Conservation (phyloP, 75 land plant species). For the Chamaecyparis obtusa region DNA sequence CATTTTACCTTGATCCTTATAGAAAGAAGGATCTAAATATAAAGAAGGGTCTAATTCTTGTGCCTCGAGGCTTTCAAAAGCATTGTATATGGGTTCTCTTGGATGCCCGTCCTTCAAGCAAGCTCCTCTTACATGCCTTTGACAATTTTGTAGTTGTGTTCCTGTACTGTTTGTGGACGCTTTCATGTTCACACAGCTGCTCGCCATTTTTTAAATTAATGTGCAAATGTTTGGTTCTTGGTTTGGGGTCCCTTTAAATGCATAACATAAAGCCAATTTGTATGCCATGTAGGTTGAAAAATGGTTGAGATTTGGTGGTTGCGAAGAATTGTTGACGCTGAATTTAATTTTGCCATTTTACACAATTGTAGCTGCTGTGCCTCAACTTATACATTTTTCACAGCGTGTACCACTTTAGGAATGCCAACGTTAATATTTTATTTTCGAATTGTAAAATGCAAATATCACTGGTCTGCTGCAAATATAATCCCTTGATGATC, state of each 20-base stretch:
- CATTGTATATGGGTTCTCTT: neutral
- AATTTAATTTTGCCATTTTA: neutral
- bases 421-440: neutral
- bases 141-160: conserved; percentile 2
- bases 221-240: conserved; percentile 3
- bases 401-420: neutral
- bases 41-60: conserved; percentile 6
- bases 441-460: neutral
- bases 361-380: neutral
- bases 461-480: neutral
- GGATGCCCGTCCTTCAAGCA: neutral
- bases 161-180: neutral
- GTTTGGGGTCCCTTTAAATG: neutral
- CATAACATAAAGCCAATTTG: neutral
- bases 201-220: neutral
- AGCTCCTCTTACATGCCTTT: conserved; percentile 5
- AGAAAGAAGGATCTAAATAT: conserved; percentile 10
- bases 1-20: conserved; percentile 6
- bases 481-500: neutral
- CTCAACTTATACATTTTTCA: neutral
- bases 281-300: neutral
- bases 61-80: neutral
- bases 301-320: neutral
- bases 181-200: neutral
- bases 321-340: neutral